Conservation (phyloP, 2,329 filamentous ascomycete species). For the Ophiocordyceps sinensis region DNA sequence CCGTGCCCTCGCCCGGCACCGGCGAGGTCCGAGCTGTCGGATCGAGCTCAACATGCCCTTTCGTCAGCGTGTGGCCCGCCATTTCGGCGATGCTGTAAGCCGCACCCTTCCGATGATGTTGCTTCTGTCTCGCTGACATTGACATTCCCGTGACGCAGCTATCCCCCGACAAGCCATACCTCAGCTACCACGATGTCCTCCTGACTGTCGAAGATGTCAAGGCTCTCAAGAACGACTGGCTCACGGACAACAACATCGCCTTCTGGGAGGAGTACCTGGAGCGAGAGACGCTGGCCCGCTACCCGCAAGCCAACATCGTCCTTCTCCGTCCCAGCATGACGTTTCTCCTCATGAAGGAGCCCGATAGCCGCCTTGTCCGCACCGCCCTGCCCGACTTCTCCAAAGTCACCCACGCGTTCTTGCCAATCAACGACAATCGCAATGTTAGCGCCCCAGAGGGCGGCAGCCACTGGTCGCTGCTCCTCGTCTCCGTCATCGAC, state of each 20-base stretch:
- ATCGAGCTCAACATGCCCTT: conserved; percentile 18
- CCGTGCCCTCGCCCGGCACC: too few species aligned
- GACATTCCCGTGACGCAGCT: conserved; percentile 26
- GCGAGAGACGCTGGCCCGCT: conserved; percentile 67
- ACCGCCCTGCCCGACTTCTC: conserved; percentile 69
- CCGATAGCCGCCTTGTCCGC: conserved; percentile 37
- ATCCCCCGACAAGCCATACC: conserved; percentile 21
- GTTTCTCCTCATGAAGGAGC: conserved; percentile 72
- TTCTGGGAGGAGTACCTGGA: conserved; percentile 99
- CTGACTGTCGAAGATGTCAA: conserved; percentile 80
- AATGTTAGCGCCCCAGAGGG: conserved; percentile 69
- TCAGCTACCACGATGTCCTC: conserved; percentile 27
- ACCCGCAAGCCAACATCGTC: conserved; percentile 71
- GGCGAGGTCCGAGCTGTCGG: too few species aligned
- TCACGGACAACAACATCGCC: conserved; percentile 93
- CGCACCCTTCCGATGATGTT: not conserved
- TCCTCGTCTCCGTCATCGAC: conserved; percentile 80
- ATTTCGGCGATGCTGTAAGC: conserved; percentile 32
- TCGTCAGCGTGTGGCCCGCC: conserved; percentile 28
- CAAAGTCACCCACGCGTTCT: conserved; percentile 78
- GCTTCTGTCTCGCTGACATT: not conserved
- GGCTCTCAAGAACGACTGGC: conserved; percentile 81
- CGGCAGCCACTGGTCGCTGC: conserved; percentile 86
- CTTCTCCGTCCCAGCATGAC: conserved; percentile 88
- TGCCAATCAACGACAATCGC: conserved; percentile 82